Base-by-base conservation (phyloP, 345 rosid genomes). In the Nasturtium officinale region DNA sequence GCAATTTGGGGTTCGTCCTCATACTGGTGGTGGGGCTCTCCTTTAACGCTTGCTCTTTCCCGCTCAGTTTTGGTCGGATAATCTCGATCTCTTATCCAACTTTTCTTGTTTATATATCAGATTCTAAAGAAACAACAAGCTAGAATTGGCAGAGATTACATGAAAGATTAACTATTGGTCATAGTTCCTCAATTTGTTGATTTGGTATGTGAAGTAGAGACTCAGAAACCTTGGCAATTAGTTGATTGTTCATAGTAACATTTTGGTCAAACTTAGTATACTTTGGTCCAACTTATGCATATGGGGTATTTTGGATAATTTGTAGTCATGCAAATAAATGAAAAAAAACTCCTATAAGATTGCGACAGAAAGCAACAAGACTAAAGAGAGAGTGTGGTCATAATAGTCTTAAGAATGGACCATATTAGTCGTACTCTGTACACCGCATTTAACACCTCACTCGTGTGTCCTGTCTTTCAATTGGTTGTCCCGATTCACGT, bases 381-480 rank as follows among this genome's bases (percentile, higher is more conserved):
- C 67, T 12, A 11, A 32, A 32, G 57, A 57, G 47, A 17, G 56
- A 45, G 59, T 2, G 58, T 6, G 48, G 20, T 38, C 26, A 58
- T 48, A 56, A 58, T 28, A 56, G 77, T 73, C 51, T 55, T 56
- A 26, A 30, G 64, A 21, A 55, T 64, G 57, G 65, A 55, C 71
- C 64, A 57, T 25, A 56, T 37, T 46, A 74, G 78, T 73, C 59
- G 30, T 74, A 65, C 66, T 65, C 65, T 73, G 32, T 35, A 46
- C 77, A 73, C 58, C 65, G 59, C 77, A 65, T 53, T 76, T 35
- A 76, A 62, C 66, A 69, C 79, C 75, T 75, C 79, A 76, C 79
- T 76, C 71, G 79, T 76, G 79, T 76, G 75, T 63, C 79, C 28
- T 63, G 74, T 75, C 74, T 61, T 75, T 75, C 58, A 75, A 53